Evolutionary conservation across 306 rosid species (phyloP).

Genomic region (Casuarina equisetifolia): DNA sequence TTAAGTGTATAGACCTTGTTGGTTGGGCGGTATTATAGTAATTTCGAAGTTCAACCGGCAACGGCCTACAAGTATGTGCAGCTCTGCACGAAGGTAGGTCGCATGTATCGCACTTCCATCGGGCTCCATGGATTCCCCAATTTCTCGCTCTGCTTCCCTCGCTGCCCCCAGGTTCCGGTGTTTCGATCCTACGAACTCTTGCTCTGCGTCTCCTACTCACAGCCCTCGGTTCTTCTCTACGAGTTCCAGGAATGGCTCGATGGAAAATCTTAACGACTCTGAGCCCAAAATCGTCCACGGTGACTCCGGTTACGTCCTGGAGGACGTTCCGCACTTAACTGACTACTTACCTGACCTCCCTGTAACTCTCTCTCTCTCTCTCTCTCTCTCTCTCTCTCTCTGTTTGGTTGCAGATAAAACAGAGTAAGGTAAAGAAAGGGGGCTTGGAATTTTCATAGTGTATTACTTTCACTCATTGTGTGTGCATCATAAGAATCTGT

Average conservation of each 20-base stretch:
- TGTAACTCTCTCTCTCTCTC: constrained; percentile 28
- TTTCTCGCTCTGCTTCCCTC: constrained; percentile 28
- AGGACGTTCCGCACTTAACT: constrained; percentile 62
- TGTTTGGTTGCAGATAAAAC: constrained; percentile 5
- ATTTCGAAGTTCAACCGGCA: too few species aligned
- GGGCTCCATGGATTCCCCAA: constrained; percentile 4
- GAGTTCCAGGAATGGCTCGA: not conserved
- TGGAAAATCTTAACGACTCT: constrained; percentile 22
- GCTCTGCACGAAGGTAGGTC: not conserved
- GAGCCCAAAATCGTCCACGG: constrained; percentile 44
- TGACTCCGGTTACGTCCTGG: constrained; percentile 49
- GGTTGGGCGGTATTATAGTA: too few species aligned
- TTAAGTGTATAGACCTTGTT: too few species aligned
- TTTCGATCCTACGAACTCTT: constrained; percentile 34
- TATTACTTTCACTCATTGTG: not conserved
- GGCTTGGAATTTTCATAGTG: not conserved
- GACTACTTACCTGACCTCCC: constrained; percentile 50
- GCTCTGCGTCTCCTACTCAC: constrained; percentile 19
- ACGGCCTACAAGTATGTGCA: constrained; percentile 21
- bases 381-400: not conserved
- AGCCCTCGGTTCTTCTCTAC: not conserved
- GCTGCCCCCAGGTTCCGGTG: constrained; percentile 28
- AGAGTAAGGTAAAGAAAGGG: not conserved
- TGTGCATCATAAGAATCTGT: not conserved
- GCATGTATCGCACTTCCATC: not conserved